Evolutionary conservation across 192 early-diverging fungal species (phyloP), one percentile per base, ranked within the genome.

Genomic region (Allomyces arbusculus): DNA sequence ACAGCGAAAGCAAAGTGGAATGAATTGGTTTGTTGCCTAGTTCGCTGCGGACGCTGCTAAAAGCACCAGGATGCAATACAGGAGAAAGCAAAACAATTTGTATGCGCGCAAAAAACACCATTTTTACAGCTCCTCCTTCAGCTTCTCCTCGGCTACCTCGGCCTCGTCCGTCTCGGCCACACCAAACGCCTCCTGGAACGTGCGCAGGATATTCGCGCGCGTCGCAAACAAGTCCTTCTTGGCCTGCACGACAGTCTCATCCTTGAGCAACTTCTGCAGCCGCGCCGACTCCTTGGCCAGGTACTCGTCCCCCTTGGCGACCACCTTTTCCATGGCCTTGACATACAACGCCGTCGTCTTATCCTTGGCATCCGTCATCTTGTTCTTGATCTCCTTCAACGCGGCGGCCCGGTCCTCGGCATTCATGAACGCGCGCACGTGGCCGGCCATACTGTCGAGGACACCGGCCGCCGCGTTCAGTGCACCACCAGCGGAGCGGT

Each of bases 281-380:
- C 95, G 85, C 44, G 83, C 81, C 61, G 83, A 78, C 77, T 98
- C 95, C 66, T 83, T 91, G 16, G 65, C 76, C 45, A 86, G 68
- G 77, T 88, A 98, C 64, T 81, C 84, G 0, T 79, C 79, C 23
- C 71, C 76, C 9, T 82, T 82, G 24, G 79, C 76, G 63, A 73
- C 64, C 64, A 87, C 80, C 78, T 95, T 95, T 74, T 91, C 84
- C 86, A 96, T 90, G 67, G 91, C 84, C 74, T 94, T 96, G 71
- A 77, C 73, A 69, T 98, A 98, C 80, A 93, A 95, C 62, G 79
- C 75, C 33, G 91, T 87, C 70, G 70, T 77, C 69, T 69, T 68
- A 68, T 65, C 66, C 64, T 71, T 64, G 64, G 67, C 65, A 61
- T 65, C 76, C 24, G 33, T 40, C 33, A 70, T 73, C 61, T 69